These are phyloP conservation scores for Fusarium irregulare DNA, from an alignment of 2,329 filamentous ascomycete species.

Conservation along the genomic window DNA sequence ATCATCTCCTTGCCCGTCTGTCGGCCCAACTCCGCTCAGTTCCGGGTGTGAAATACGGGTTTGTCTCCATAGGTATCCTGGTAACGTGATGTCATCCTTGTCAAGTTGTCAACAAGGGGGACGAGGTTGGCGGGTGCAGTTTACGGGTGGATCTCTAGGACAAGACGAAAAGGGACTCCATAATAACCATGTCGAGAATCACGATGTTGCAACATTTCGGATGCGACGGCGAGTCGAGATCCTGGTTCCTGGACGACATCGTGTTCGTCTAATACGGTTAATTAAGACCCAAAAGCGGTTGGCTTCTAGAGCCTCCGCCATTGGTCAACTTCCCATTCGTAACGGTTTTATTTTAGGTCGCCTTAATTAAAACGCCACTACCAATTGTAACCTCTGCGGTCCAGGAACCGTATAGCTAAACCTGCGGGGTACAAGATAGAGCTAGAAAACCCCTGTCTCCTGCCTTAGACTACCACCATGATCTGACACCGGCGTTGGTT, in stretches of 20 bases:
- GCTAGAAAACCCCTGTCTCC: background rate
- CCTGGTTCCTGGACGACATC: background rate
- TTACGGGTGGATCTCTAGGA: too few relatives aligned
- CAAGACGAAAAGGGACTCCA: slow-evolving; percentile 6
- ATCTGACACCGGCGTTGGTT: slow-evolving; percentile 15
- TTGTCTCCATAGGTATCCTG: slow-evolving; percentile 31
- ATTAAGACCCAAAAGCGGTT: background rate
- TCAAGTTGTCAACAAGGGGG: background rate
- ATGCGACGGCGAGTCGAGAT: slow-evolving; percentile 15
- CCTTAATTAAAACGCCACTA: slow-evolving; percentile 20
- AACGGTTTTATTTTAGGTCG: slow-evolving; percentile 8
- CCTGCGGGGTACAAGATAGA: slow-evolving; percentile 12
- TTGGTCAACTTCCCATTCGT: background rate
- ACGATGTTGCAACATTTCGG: slow-evolving; percentile 28
- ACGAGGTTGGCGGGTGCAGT: too few relatives aligned
- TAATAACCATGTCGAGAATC: slow-evolving; percentile 24
- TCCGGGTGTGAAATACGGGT: slow-evolving; percentile 28
- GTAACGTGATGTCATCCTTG: slow-evolving; percentile 33
- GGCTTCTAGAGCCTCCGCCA: background rate
- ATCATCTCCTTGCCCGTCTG: slow-evolving; percentile 15
- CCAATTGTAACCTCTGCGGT: slow-evolving; percentile 14
- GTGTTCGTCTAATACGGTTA: slow-evolving; percentile 15
- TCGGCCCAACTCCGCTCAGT: slow-evolving; percentile 22
- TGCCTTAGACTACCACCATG: slow-evolving; percentile 7
- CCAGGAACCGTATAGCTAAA: slow-evolving; percentile 5